phyloP scores from a whole-genome alignment of 2,329 filamentous ascomycete species.

The Chaetomiaceae sp. region DNA sequence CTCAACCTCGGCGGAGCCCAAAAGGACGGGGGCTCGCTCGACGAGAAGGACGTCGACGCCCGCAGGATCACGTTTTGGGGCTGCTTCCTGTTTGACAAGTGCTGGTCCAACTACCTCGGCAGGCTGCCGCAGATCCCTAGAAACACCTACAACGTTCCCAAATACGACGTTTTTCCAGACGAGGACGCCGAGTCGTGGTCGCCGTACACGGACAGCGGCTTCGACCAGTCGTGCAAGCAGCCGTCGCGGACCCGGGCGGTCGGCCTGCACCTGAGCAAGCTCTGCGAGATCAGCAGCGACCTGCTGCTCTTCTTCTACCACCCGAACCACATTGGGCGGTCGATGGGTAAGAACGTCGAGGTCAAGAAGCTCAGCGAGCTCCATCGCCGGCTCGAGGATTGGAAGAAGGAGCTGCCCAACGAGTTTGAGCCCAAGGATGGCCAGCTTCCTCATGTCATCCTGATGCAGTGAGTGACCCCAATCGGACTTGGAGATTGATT shows the following conservation, averaged over 20 bases:
- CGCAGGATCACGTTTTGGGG: conserved; percentile 94
- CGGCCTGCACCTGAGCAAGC: conserved; percentile 71
- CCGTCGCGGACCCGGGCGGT: conserved; percentile 79
- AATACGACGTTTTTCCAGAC: conserved; percentile 83
- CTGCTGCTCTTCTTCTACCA: conserved; percentile 89
- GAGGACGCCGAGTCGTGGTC: conserved; percentile 86
- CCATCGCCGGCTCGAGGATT: conserved; percentile 83
- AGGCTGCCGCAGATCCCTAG: conserved; percentile 81
- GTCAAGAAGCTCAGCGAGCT: conserved; percentile 90
- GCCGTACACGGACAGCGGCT: conserved; percentile 81
- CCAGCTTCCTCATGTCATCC: conserved; percentile 74
- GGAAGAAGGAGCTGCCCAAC: conserved; percentile 76
- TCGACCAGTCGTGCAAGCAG: conserved; percentile 67
- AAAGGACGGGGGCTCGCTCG: conserved; percentile 53
- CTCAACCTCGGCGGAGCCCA: conserved; percentile 69
- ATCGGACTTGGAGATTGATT: neutral
- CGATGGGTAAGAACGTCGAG: conserved; percentile 73
- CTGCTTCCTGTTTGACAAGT: conserved; percentile 97
- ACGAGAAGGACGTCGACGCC: conserved; percentile 83
- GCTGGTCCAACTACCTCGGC: conserved; percentile 96
- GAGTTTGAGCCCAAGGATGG: conserved; percentile 89
- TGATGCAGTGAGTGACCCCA: conserved; percentile 67
- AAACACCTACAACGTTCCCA: conserved; percentile 76
- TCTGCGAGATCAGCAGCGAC: conserved; percentile 93
- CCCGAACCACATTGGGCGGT: conserved; percentile 60